phyloP scores from a whole-genome alignment of 2,329 filamentous ascomycete species.

The Remersonia thermophila region DNA sequence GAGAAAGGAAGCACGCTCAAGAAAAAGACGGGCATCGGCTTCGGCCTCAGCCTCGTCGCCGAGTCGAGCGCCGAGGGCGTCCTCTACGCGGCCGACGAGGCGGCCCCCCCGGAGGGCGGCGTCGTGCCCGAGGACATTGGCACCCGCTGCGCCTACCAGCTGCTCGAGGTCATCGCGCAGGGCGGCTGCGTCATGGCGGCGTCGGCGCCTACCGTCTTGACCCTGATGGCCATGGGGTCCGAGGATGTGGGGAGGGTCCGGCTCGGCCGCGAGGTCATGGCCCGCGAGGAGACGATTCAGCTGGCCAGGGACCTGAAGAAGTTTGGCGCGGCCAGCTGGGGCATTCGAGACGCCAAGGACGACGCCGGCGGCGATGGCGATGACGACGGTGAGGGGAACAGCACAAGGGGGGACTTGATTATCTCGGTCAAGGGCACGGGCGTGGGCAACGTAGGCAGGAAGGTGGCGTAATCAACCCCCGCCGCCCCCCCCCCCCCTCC shows the following conservation, averaged over 20 bases:
- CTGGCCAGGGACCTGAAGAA: conserved; percentile 72
- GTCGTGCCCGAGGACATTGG: conserved; percentile 84
- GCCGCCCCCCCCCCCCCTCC: too few species aligned
- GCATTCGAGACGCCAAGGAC: conserved; percentile 61
- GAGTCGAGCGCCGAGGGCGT: conserved; percentile 75
- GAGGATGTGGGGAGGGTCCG: conserved; percentile 86
- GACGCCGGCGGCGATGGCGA: conserved; percentile 48
- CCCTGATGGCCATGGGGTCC: conserved; percentile 93
- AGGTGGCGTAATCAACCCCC: conserved; percentile 56
- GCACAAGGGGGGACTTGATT: conserved; percentile 52
- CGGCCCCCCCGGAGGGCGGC: conserved; percentile 63
- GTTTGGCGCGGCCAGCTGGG: conserved; percentile 90
- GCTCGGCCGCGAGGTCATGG: conserved; percentile 69
- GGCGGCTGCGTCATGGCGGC: conserved; percentile 70
- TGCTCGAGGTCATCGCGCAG: conserved; percentile 69
- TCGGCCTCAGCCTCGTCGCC: conserved; percentile 80
- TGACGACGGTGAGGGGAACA: conserved; percentile 48
- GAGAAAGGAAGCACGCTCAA: conserved; percentile 44
- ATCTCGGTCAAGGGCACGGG: conserved; percentile 87
- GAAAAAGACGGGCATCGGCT: conserved; percentile 71
- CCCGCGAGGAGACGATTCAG: conserved; percentile 65
- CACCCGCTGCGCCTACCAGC: conserved; percentile 73
- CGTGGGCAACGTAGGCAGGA: conserved; percentile 88
- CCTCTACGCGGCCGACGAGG: conserved; percentile 77
- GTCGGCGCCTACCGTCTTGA: conserved; percentile 63